These are phyloP conservation scores for Sclerospora graminicola DNA, from an alignment of 352 stramenopile species.

Conservation along the genomic window DNA sequence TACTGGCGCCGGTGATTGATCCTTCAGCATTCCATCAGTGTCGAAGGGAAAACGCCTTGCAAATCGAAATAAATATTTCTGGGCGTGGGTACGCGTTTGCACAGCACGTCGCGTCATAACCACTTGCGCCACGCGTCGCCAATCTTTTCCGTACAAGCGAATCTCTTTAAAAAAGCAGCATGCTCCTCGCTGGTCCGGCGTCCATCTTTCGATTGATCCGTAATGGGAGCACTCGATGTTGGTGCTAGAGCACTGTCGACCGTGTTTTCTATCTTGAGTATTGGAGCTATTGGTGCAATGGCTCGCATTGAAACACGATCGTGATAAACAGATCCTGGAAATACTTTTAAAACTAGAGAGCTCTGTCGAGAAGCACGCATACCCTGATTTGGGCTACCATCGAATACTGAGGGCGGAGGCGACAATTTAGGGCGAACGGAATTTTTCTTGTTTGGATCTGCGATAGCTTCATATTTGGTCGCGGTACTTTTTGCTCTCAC, in stretches of 20 bases:
- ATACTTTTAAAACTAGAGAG: conserved; percentile 14
- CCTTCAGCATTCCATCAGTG: conserved; percentile 28
- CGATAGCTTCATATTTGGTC: conserved; percentile 86
- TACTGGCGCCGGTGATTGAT: conserved; percentile 15
- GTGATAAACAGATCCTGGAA: conserved; percentile 6
- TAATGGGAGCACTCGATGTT: conserved; percentile 7
- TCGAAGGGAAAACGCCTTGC: conserved; percentile 71
- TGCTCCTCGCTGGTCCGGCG: conserved; percentile 87
- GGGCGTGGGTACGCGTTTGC: conserved; percentile 81
- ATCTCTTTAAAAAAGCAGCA: conserved; percentile 80
- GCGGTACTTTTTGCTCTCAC: conserved; percentile 75
- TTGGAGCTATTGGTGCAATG: conserved; percentile 10
- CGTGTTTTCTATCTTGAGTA: conserved; percentile 14
- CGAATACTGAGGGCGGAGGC: conserved; percentile 12
- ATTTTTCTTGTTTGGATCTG: conserved; percentile 79
- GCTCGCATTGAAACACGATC: not conserved
- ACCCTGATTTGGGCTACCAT: conserved; percentile 3
- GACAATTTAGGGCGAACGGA: conserved; percentile 37
- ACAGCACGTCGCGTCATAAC: conserved; percentile 76
- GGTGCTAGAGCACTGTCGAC: conserved; percentile 9
- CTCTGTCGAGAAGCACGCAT: conserved; percentile 6
- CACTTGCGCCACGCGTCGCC: conserved; percentile 72
- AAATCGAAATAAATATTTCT: conserved; percentile 92
- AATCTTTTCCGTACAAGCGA: conserved; percentile 80
- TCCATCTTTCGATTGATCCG: conserved; percentile 52